phyloP scores from a whole-genome alignment of 2,329 filamentous ascomycete species.

The Stenocarpella maydis region DNA sequence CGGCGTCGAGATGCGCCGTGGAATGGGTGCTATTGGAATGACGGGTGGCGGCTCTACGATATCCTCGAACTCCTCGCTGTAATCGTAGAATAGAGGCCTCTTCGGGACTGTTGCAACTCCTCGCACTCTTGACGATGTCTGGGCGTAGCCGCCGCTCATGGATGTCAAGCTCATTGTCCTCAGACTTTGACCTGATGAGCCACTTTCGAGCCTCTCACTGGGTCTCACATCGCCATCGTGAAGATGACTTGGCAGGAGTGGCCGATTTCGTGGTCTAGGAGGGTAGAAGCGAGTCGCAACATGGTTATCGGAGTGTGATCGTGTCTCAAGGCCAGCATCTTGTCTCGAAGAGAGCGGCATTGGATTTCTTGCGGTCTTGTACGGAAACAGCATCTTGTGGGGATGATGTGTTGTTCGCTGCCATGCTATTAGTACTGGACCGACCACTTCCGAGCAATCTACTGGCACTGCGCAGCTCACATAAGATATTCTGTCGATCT shows the following conservation, averaged over 20 bases:
- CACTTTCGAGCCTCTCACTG: constrained; percentile 45
- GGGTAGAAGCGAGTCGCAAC: constrained; percentile 31
- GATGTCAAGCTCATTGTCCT: constrained; percentile 60
- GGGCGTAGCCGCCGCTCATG: constrained; percentile 57
- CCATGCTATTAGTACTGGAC: not conserved
- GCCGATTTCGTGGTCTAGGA: constrained; percentile 38
- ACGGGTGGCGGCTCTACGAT: constrained; percentile 25
- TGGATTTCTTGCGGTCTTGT: constrained; percentile 45
- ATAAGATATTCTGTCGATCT: constrained; percentile 57
- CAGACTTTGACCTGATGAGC: constrained; percentile 48
- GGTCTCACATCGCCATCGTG: constrained; percentile 44
- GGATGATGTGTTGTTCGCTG: constrained; percentile 56
- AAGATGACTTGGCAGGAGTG: constrained; percentile 47
- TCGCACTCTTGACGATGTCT: constrained; percentile 39
- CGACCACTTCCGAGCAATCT: not conserved
- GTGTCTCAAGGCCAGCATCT: constrained; percentile 52
- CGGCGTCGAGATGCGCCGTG: constrained; percentile 36
- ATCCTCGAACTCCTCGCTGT: constrained; percentile 59
- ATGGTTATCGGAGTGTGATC: constrained; percentile 44
- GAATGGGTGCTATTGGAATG: constrained; percentile 46
- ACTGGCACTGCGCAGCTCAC: constrained; percentile 45
- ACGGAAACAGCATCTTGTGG: constrained; percentile 49
- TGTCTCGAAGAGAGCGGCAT: constrained; percentile 50
- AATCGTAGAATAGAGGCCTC: constrained; percentile 60
- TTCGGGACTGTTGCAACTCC: constrained; percentile 38